Percentiles rank a stretch among this genome's conserved stretches.
phyloP scores from a whole-genome alignment of 148 eudicot genomes.

The Dysphania ambrosioides region DNA sequence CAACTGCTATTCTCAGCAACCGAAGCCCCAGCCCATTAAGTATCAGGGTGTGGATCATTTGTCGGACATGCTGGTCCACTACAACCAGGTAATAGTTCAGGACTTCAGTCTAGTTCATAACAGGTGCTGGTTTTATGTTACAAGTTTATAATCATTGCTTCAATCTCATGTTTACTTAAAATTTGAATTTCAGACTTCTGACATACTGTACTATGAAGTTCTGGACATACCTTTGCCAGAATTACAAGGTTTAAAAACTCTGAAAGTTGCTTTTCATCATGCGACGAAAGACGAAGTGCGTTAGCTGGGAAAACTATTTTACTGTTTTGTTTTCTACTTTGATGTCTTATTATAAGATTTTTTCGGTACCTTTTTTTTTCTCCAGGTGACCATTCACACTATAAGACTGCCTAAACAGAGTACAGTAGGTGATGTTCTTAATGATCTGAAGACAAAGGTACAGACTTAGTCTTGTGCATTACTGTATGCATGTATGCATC shows the following conservation, averaged over 20 bases:
- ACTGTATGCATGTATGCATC: not conserved
- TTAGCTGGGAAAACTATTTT: not conserved
- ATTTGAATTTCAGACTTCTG: constrained; percentile 47
- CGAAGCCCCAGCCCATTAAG: constrained; percentile 92
- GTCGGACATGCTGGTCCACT: constrained; percentile 84
- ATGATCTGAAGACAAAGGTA: constrained; percentile 71
- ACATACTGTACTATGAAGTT: constrained; percentile 82
- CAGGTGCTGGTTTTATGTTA: not conserved
- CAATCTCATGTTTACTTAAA: not conserved
- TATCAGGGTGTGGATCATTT: constrained; percentile 83
- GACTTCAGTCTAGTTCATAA: too few species aligned
- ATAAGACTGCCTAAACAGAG: constrained; percentile 78
- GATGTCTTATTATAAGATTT: not conserved
- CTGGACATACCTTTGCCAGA: constrained; percentile 84
- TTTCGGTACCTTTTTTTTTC: constrained; percentile 16
- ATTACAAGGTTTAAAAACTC: constrained; percentile 73
- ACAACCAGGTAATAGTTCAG: constrained; percentile 62
- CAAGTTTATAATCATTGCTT: not conserved
- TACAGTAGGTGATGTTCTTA: constrained; percentile 78
- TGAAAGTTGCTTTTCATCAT: constrained; percentile 79
- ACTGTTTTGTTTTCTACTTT: not conserved
- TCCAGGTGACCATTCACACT: constrained; percentile 56
- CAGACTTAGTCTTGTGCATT: constrained; percentile 4
- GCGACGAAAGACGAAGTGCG: constrained; percentile 74
- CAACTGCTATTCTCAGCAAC: constrained; percentile 94